A percentile compares a stretch with the other conserved stretches of the same genome.
Conservation (phyloP, 2,329 filamentous ascomycete genomes). For the Tolypocladium pustulatum region DNA sequence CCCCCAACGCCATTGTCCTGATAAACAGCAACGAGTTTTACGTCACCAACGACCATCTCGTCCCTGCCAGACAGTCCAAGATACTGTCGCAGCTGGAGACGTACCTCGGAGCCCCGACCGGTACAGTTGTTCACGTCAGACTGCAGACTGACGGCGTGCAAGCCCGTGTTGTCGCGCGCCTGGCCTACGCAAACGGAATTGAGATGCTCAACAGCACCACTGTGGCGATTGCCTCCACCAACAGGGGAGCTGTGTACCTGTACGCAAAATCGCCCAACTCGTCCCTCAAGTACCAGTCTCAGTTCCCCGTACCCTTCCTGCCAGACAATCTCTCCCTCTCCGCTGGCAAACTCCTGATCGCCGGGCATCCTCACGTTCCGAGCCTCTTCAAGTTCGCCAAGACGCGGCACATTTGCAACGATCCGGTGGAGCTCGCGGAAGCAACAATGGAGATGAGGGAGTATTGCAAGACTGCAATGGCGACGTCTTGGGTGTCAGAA, state of each 20-base stretch:
- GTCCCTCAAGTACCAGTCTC: slow-evolving; percentile 1
- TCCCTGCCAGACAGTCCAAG: slow-evolving; percentile 13
- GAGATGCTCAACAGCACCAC: slow-evolving; percentile 26
- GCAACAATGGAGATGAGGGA: slow-evolving; percentile 6
- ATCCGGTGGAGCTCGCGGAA: slow-evolving; percentile 13
- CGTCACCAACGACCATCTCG: slow-evolving; percentile 30
- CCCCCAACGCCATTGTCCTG: slow-evolving; percentile 27
- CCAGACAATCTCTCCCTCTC: slow-evolving; percentile 28
- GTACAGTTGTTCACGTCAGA: slow-evolving; percentile 24
- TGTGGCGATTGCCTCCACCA: slow-evolving; percentile 26
- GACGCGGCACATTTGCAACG: slow-evolving; percentile 24
- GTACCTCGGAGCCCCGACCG: slow-evolving; percentile 18
- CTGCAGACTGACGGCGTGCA: slow-evolving; percentile 4
- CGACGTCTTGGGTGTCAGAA: slow-evolving; percentile 19
- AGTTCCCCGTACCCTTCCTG: slow-evolving; percentile 19
- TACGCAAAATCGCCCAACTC: slow-evolving; percentile 11
- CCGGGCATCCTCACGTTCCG: slow-evolving; percentile 27
- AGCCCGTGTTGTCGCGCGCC: slow-evolving; percentile 18
- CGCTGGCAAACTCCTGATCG: slow-evolving; percentile 22
- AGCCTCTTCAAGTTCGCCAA: slow-evolving; percentile 18
- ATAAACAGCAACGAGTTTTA: slow-evolving; percentile 24
- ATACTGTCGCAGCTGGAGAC: slow-evolving; percentile 22
- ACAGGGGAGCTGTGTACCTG: slow-evolving; percentile 15
- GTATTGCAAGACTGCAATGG: slow-evolving; percentile 3
- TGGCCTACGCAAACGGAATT: slow-evolving; percentile 31